These are phyloP conservation scores for Leptodermis oblonga DNA, from an alignment of 257 asterid species.

Conservation along the genomic window DNA sequence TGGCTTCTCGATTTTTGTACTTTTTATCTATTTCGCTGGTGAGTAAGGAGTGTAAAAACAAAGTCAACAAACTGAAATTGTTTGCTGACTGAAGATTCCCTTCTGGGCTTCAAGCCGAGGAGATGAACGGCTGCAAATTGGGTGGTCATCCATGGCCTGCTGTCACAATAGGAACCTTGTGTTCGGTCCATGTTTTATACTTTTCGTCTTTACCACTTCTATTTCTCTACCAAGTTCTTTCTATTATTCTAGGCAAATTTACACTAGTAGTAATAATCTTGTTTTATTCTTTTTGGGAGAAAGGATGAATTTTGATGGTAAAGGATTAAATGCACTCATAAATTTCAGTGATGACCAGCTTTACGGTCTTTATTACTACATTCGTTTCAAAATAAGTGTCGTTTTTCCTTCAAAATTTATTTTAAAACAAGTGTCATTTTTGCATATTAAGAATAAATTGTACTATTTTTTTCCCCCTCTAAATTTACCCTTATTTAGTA, in stretches of 20 bases:
- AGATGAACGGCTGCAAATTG: constrained; percentile 12
- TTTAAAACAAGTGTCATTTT: too few relatives aligned
- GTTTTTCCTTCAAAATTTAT: too few relatives aligned
- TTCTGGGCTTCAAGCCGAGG: not conserved
- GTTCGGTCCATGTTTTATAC: not conserved
- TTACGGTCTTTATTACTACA: not conserved
- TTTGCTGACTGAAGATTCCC: not conserved
- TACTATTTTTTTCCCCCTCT: too few relatives aligned
- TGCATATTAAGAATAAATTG: too few relatives aligned
- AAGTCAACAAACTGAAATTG: not conserved
- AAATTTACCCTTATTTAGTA: too few relatives aligned
- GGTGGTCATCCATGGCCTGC: not conserved
- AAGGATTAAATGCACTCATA: not conserved
- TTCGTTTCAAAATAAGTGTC: too few relatives aligned
- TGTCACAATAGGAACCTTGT: constrained; percentile 3
- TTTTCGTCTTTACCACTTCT: not conserved
- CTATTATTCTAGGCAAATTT: not conserved
- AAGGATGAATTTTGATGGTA: not conserved
- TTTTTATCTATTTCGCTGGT: not conserved
- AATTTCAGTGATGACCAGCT: not conserved
- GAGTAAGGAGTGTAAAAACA: not conserved
- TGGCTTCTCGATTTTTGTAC: not conserved
- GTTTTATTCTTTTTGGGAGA: not conserved
- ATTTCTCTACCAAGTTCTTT: not conserved
- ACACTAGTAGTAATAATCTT: too few relatives aligned